Percentiles rank a stretch among this genome's conserved stretches.
phyloP scores from a whole-genome alignment of 495 filamentous ascomycete genomes.

The Aspergillus sparsus region DNA sequence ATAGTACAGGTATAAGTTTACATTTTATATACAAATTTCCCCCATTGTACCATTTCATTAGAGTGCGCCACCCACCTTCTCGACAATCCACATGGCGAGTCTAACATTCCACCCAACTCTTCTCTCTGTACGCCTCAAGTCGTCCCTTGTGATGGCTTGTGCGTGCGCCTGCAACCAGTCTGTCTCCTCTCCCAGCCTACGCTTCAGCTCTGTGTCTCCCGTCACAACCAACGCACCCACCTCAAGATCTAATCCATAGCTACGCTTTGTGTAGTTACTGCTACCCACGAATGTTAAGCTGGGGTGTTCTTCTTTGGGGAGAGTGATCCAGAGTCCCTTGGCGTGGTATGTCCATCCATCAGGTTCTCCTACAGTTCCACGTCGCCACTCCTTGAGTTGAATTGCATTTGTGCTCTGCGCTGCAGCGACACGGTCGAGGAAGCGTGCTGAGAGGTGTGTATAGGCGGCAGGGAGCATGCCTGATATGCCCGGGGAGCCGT shows the following conservation, averaged over 20 bases:
- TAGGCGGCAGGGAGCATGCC: conserved; percentile 91
- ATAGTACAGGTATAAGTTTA: conserved; percentile 16
- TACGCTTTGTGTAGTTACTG: conserved; percentile 94
- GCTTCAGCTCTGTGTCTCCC: conserved; percentile 69
- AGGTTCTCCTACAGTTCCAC: conserved; percentile 74
- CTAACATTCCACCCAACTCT: conserved; percentile 83
- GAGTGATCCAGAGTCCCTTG: conserved; percentile 91
- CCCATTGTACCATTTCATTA: conserved; percentile 29
- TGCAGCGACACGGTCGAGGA: conserved; percentile 68
- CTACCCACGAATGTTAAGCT: conserved; percentile 83
- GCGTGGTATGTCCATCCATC: conserved; percentile 97
- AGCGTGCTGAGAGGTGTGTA: conserved; percentile 78
- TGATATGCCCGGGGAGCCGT: conserved; percentile 80
- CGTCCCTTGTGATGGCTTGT: conserved; percentile 64
- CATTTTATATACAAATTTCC: conserved; percentile 9
- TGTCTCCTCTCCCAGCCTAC: conserved; percentile 73
- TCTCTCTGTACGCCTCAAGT: conserved; percentile 76
- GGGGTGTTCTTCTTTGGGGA: conserved; percentile 60
- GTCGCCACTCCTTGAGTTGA: conserved; percentile 84
- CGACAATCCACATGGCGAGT: conserved; percentile 87
- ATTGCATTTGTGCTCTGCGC: conserved; percentile 62
- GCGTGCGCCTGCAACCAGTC: conserved; percentile 73
- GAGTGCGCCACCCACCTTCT: conserved; percentile 68
- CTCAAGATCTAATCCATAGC: conserved; percentile 89
- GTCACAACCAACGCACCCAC: conserved; percentile 84